Evolutionary conservation across 352 stramenopile genomes (phyloP).

Genomic region (Globisporangium lucens): DNA sequence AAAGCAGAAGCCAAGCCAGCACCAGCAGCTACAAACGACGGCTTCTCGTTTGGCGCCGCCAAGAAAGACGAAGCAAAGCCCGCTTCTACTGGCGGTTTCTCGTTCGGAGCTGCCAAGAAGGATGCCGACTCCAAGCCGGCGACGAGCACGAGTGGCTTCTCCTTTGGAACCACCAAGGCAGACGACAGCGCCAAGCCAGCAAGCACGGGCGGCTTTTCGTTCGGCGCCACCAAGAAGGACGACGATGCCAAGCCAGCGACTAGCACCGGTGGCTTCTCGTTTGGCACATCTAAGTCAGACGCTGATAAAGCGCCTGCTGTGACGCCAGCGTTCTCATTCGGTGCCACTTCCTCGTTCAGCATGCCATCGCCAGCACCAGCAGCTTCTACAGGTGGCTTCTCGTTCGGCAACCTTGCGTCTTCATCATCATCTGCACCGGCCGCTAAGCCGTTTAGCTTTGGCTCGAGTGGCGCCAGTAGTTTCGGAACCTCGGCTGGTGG

Average conservation of each 20-base stretch:
- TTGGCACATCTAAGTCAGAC: slow-evolving; percentile 14
- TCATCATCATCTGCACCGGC: slow-evolving; percentile 6
- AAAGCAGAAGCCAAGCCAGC: slow-evolving; percentile 11
- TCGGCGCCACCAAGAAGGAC: slow-evolving; percentile 23
- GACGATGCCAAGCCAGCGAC: slow-evolving; percentile 15
- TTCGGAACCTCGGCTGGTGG: slow-evolving; percentile 17
- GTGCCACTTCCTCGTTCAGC: slow-evolving; percentile 8
- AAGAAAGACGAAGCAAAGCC: slow-evolving; percentile 20
- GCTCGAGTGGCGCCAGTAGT: neutral
- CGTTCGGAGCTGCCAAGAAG: slow-evolving; percentile 27
- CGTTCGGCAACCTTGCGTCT: slow-evolving; percentile 11
- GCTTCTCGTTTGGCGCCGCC: slow-evolving; percentile 34
- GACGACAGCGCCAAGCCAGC: slow-evolving; percentile 7
- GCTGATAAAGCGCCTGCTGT: neutral
- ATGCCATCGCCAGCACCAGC: neutral
- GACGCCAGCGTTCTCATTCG: slow-evolving; percentile 4
- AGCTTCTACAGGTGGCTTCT: slow-evolving; percentile 7
- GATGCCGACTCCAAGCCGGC: slow-evolving; percentile 8
- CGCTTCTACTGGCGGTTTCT: slow-evolving; percentile 28
- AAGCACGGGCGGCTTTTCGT: slow-evolving; percentile 36
- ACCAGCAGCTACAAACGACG: slow-evolving; percentile 11
- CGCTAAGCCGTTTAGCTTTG: slow-evolving; percentile 36
- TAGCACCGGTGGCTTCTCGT: slow-evolving; percentile 30
- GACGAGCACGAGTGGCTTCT: slow-evolving; percentile 27
- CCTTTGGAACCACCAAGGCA: slow-evolving; percentile 36